Evolutionary conservation across 441 rosid genomes (phyloP).

Genomic region (Breynia disticha): DNA sequence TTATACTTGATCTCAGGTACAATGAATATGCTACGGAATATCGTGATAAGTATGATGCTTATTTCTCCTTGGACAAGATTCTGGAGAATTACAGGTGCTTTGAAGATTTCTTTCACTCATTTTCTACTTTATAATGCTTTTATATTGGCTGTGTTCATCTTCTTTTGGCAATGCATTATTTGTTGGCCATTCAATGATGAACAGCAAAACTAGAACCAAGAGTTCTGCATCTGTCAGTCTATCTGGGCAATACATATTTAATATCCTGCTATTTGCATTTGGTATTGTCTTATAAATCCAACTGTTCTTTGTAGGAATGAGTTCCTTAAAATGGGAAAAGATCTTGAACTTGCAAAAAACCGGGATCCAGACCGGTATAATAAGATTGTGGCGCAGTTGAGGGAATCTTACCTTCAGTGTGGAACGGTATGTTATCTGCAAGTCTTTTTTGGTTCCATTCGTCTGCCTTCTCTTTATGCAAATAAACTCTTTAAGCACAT

Average conservation of each 20-base stretch:
- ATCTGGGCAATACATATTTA: too few species aligned
- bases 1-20: slow-evolving; percentile 35
- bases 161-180: too few species aligned
- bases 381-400: slow-evolving; percentile 45
- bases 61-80: slow-evolving; percentile 60
- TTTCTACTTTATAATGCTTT: too few species aligned
- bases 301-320: slow-evolving; percentile 35
- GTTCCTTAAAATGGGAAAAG: slow-evolving; percentile 65
- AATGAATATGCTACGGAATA: slow-evolving; percentile 73
- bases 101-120: slow-evolving; percentile 5
- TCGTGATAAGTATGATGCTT: slow-evolving; percentile 66
- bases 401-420: slow-evolving; percentile 49
- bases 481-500: too few species aligned
- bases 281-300: neutral
- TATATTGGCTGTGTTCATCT: too few species aligned
- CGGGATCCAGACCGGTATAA: slow-evolving; percentile 63
- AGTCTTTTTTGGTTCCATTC: neutral
- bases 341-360: slow-evolving; percentile 61
- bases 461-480: neutral
- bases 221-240: too few species aligned
- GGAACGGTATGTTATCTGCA: slow-evolving; percentile 42
- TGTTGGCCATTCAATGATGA: too few species aligned
- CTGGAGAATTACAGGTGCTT: slow-evolving; percentile 74
- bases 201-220: too few species aligned
- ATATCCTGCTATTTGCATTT: too few species aligned